These are phyloP conservation scores for Raphidocelis subcapitata DNA, from an alignment of 139 green algal species.

Conservation along the genomic window DNA sequence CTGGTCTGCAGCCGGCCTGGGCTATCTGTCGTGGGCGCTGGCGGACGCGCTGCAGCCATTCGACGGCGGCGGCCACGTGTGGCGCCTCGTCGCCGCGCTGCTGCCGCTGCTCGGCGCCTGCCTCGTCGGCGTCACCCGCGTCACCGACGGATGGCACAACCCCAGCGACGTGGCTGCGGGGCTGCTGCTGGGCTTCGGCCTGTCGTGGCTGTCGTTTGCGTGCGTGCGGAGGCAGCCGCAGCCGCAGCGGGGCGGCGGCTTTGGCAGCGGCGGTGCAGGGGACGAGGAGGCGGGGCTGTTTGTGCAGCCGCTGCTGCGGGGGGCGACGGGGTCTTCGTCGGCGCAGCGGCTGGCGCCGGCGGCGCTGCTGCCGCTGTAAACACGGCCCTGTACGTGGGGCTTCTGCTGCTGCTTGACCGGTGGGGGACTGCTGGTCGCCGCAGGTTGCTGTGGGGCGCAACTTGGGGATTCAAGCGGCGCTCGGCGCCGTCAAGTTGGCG, in stretches of 20 bases:
- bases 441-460: too few relatives aligned
- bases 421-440: too few relatives aligned
- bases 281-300: slow-evolving; percentile 7
- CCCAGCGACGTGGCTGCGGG: slow-evolving; percentile 7
- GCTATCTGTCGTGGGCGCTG: slow-evolving; percentile 18
- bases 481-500: too few relatives aligned
- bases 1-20: slow-evolving; percentile 24
- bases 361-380: too few relatives aligned
- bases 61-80: slow-evolving; percentile 18
- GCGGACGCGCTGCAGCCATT: slow-evolving; percentile 12
- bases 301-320: background rate
- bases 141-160: slow-evolving; percentile 26
- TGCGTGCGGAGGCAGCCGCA: slow-evolving; percentile 3
- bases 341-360: too few relatives aligned
- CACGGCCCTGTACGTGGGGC: too few relatives aligned
- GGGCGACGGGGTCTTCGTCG: too few relatives aligned
- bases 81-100: slow-evolving; percentile 8
- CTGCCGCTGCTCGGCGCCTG: slow-evolving; percentile 11
- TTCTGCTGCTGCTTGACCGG: too few relatives aligned
- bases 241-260: background rate
- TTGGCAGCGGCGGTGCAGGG: background rate
- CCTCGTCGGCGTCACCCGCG: slow-evolving; percentile 12
- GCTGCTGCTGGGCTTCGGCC: slow-evolving; percentile 1
- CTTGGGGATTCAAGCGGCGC: too few relatives aligned
- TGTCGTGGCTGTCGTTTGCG: slow-evolving; percentile 18